Evolutionary conservation across 2,329 filamentous ascomycete genomes (phyloP).

Genomic region (Fusarium graminum): DNA sequence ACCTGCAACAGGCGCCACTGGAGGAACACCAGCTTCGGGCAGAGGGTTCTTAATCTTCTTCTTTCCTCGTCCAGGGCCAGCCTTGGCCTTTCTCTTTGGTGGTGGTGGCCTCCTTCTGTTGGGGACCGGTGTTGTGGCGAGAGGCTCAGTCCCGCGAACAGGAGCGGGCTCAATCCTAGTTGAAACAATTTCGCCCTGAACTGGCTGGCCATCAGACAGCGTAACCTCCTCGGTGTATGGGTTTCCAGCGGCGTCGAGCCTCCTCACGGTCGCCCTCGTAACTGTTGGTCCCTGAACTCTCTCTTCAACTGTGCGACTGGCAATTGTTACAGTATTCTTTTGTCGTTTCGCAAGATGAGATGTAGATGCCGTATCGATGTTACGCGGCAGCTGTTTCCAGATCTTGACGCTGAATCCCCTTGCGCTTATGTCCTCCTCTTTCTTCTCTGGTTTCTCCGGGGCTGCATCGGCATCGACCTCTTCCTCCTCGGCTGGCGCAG

Average conservation of each 20-base stretch:
- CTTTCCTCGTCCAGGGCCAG: conserved; percentile 78
- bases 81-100: conserved; percentile 84
- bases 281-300: conserved; percentile 67
- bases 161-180: conserved; percentile 66
- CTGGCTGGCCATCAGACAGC: conserved; percentile 80
- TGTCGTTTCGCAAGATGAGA: conserved; percentile 72
- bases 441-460: conserved; percentile 69
- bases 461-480: conserved; percentile 64
- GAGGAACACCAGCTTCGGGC: conserved; percentile 53
- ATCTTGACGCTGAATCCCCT: conserved; percentile 68
- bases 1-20: conserved; percentile 53
- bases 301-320: conserved; percentile 64
- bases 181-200: conserved; percentile 84
- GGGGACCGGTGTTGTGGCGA: conserved; percentile 57
- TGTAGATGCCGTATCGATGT: conserved; percentile 64
- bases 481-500: conserved; percentile 71
- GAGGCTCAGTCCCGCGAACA: conserved; percentile 64
- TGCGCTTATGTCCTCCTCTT: conserved; percentile 70
- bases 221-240: conserved; percentile 87
- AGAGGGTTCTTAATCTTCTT: conserved; percentile 78
- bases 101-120: conserved; percentile 76
- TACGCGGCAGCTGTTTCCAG: conserved; percentile 73
- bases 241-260: conserved; percentile 82
- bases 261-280: conserved; percentile 83
- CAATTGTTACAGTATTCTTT: conserved; percentile 70